Base-by-base conservation (phyloP, 2,329 filamentous ascomycete species). In the Cyphellophora europaea region DNA sequence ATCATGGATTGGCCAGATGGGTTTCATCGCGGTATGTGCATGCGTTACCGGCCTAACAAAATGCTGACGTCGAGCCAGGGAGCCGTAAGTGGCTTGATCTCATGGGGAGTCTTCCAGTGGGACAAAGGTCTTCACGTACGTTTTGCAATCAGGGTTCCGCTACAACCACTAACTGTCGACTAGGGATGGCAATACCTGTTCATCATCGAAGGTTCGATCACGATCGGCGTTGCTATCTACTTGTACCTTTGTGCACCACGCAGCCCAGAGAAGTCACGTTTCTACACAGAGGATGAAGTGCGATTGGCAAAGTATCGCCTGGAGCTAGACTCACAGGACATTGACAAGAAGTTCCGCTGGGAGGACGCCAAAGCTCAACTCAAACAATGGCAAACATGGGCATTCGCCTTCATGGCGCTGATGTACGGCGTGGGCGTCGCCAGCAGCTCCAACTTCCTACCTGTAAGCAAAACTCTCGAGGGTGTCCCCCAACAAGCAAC, bases 251-350 rank as follows among this genome's bases (percentile, higher is more conserved):
- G n/a, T n/a, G n/a, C n/a, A 1, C 82, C 82, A 0, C 65, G 58
- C 36, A 78, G 70, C 30, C 77, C 78, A 0, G 66, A 72, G 21
- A 68, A 77, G 43, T 79, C 80, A 2, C 64, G 55, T 1, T 87
- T 87, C 49, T 64, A 87, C 13, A 75, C 57, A 37, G 65, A 71
- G 2, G 73, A 77, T 2, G 79, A 88, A 53, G 79, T 76, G 49
- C 62, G 66, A 6, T 67, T 87, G 1, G 82, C 82, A 3, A 78
- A 75, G 49, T 73, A 77, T 49, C 77, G 82, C n/a, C 82, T 87
- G 43, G 77, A 81, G 43, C 69, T 84, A 33, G 83, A 89, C 53
- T 80, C 74, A 5, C 85, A 79, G 2, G 74, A 79, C 1, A 72
- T 77, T 12, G 69, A 73, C 44, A 69, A 74, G 38, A 55, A 67